Base-by-base conservation (phyloP, 2,329 filamentous ascomycete genomes). In the Penicillium sp. region DNA sequence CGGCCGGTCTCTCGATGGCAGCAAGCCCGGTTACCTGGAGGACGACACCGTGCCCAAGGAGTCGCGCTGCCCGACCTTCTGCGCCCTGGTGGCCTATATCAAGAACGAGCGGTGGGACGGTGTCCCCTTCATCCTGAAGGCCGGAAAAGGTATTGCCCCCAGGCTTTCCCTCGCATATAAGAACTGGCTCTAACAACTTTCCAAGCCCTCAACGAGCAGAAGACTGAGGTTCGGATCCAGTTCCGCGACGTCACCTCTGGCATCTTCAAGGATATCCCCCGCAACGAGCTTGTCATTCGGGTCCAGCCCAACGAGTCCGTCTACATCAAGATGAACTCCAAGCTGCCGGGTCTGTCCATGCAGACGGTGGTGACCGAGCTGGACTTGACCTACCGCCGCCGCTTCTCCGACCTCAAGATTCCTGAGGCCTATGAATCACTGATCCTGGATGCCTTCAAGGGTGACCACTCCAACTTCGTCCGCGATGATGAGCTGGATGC, bases 281-380 rank as follows among this genome's bases (percentile, higher is more conserved):
- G 94, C 56, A 98, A 98, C 76, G 93, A 98, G 75, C 85, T 98
- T 53, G 93, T 98, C 60, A 96, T 98, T 76, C 90, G 93, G 56
- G 94, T 98, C 53, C 93, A 98, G 76, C 93, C 93, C 59, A 98
- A 98, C 75, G 93, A 98, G 79, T 94, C 87, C 65, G 90, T 98
- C 55, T 98, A 98, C 75, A 94, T 97, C 71, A 98, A 98, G 83
- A 98, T 98, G 93, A 98, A 98, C 84, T 97, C 91, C 19, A 98
- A 98, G 79, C 78, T 98, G 44, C 94, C 93, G 14, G 93, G 93
- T 59, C 77, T 98, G 60, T 97, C 89, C 76, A 98, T 97, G 90
- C 93, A 98, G 78, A 98, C 93, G 9, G 93, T 97, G 26, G 87
- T 96, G 57, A 98, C 93, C 45, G 93, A 98, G 75, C 86, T 98